These are phyloP conservation scores for Coemansia sp. DNA, from an alignment of 192 early-diverging fungal genomes.

Conservation along the genomic window DNA sequence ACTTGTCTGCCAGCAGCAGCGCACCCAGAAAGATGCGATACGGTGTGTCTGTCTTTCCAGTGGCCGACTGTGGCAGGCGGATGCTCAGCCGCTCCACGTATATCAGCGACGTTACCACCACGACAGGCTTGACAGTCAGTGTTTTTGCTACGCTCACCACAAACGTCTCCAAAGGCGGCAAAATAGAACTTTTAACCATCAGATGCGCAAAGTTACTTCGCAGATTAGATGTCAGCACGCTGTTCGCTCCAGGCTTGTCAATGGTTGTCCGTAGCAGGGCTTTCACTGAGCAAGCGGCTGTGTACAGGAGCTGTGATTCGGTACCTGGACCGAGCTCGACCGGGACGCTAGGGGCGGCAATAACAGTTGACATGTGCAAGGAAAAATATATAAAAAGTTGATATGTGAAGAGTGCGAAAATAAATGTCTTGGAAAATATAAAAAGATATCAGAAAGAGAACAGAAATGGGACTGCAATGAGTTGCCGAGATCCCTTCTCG, in stretches of 20 bases:
- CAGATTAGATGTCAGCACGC: conserved; percentile 17
- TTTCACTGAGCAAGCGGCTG: conserved; percentile 34
- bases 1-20: conserved; percentile 67
- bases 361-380: conserved; percentile 5
- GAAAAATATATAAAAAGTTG: not conserved
- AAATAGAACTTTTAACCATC: not conserved
- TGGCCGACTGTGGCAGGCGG: conserved; percentile 59
- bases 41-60: conserved; percentile 68
- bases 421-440: not conserved
- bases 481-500: no score
- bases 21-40: conserved; percentile 70
- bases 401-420: not conserved
- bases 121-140: conserved; percentile 28
- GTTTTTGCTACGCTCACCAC: conserved; percentile 28
- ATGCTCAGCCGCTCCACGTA: conserved; percentile 69
- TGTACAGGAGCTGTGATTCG: conserved; percentile 34
- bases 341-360: not conserved
- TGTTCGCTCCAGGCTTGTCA: not conserved
- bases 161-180: conserved; percentile 43
- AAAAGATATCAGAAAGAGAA: no score
- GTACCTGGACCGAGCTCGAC: not conserved
- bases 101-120: conserved; percentile 62
- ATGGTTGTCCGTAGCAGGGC: conserved; percentile 30
- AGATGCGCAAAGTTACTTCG: conserved; percentile 34
- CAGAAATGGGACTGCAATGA: no score